Evolutionary conservation across 163 green algal genomes (phyloP).

Genomic region (Coccomyxa subellipsoidea): DNA sequence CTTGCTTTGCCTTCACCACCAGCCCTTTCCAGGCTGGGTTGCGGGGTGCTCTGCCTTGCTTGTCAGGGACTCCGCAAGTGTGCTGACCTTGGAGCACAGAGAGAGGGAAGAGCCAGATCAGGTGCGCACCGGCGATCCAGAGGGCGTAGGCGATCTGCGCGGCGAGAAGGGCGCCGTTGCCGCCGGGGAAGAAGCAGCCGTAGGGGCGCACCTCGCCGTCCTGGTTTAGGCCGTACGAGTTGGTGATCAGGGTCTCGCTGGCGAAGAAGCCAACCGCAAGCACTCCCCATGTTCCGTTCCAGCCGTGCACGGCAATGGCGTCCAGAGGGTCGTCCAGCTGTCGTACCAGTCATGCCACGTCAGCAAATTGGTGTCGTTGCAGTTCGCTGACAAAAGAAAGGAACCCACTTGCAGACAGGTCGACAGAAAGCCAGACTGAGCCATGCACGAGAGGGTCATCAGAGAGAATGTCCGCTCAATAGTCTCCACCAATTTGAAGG

Average conservation of each 20-base stretch:
- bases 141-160: slow-evolving; percentile 60
- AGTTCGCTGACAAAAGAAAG: no score
- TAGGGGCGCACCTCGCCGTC: slow-evolving; percentile 27
- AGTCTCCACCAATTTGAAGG: no score
- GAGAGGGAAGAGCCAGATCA: no score
- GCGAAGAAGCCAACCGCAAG: slow-evolving; percentile 55
- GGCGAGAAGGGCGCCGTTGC: slow-evolving; percentile 56
- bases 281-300: slow-evolving; percentile 54
- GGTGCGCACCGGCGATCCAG: slow-evolving; percentile 40
- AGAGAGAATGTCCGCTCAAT: no score
- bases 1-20: no score
- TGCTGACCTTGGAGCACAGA: background rate
- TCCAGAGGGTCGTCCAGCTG: slow-evolving; percentile 93
- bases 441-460: no score
- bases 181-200: slow-evolving; percentile 68
- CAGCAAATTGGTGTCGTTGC: no score
- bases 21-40: no score
- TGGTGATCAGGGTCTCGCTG: slow-evolving; percentile 26
- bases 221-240: slow-evolving; percentile 34
- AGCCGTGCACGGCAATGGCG: slow-evolving; percentile 86
- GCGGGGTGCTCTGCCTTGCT: no score
- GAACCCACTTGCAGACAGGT: no score
- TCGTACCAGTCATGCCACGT: slow-evolving; percentile 29
- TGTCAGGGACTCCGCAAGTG: no score
- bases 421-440: no score